Evolutionary conservation across 2,329 filamentous ascomycete species (phyloP), one percentile per base, ranked within the genome.

Genomic region (Colletotrichum sp.): DNA sequence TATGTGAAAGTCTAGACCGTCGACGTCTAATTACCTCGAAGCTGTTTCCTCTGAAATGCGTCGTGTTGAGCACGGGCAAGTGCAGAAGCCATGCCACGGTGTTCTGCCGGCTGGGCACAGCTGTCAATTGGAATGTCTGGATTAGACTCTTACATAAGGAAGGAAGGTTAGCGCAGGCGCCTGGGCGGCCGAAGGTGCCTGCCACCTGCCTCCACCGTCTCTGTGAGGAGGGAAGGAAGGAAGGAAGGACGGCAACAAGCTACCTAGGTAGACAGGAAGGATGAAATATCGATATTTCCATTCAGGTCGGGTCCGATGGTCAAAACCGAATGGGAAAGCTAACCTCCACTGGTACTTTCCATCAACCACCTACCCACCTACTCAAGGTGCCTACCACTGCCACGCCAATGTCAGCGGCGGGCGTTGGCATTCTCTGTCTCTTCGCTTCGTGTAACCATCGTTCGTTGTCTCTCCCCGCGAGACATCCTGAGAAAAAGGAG

Each of bases 361-460:
- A 21, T 16, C 12, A 62, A 62, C 36, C 24, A 21, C 29, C 18
- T 8, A 31, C 29, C 24, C 24, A 27, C 24, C 24, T 27, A 5
- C 3, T 27, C 24, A 6, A 27, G 24, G 24, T 27, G 24, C 24
- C 24, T 33, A 21, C 43, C 43, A 21, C 8, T 62, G 59, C 33
- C 13, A 43, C 36, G 21, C 34, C 57, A 62, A 21, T 24, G 34
- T 16, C 24, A 27, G 36, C 34, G 13, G 33, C 59, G 59, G 34
- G 58, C 58, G 43, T 33, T 43, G 66, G 66, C 59, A 73, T 66
- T 66, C 71, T 62, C 55, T 66, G 57, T 63, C 47, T 71, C 62
- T 57, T 15, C 66, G 2, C 57, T 62, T 66, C 21, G 71, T 73
- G 71, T 71, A 66, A 71, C 71, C 47, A 63, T 58, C 54, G 33